Conservation (phyloP, 164 flowering plant species). For the Pachysandra terminalis region DNA sequence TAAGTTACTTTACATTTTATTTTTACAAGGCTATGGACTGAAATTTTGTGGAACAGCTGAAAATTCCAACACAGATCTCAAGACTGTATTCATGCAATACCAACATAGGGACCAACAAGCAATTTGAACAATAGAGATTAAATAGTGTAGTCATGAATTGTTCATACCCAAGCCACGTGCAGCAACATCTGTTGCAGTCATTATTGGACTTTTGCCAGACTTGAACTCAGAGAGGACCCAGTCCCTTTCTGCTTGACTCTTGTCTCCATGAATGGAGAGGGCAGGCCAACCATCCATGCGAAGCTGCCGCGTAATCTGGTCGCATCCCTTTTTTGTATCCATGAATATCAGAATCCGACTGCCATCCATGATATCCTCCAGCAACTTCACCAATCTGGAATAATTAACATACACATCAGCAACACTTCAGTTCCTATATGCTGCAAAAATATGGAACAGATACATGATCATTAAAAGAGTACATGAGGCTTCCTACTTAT, state of each 20-base stretch:
- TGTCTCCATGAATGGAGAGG: constrained; percentile 96
- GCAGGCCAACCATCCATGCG: constrained; percentile 99
- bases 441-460: not conserved
- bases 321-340: constrained; percentile 99
- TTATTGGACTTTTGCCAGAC: constrained; percentile 95
- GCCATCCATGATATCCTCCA: constrained; percentile 99
- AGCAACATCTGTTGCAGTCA: constrained; percentile 99
- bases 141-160: not conserved
- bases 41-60: too few species aligned
- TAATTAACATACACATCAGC: not conserved
- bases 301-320: constrained; percentile 91
- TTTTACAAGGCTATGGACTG: too few species aligned
- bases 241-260: constrained; percentile 98
- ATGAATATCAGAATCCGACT: constrained; percentile 91
- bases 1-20: too few species aligned
- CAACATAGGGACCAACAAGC: too few species aligned
- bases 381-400: constrained; percentile 74
- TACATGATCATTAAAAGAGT: not conserved
- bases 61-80: too few species aligned
- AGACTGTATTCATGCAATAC: too few species aligned
- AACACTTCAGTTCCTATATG: not conserved
- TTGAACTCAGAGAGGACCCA: constrained; percentile 98
- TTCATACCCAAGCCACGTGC: constrained; percentile 93
- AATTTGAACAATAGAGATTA: not conserved
- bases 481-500: constrained; percentile 41